Percentiles rank a stretch among this genome's conserved stretches.
phyloP scores from a whole-genome alignment of 2,329 filamentous ascomycete species.

The Nannizziopsis barbatae region DNA sequence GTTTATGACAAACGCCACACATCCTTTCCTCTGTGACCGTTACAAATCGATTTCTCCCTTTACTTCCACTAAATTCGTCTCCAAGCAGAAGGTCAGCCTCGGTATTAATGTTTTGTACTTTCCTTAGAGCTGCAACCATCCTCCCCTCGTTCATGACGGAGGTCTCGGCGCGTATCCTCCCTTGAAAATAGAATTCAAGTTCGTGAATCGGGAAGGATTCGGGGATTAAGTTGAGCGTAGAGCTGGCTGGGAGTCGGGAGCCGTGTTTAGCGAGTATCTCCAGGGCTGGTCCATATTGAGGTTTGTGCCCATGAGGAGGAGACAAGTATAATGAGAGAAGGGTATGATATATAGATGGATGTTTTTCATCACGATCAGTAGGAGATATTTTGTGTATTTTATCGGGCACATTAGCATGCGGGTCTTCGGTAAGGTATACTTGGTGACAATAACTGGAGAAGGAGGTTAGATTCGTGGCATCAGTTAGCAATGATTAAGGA shows the following conservation, averaged over 20 bases:
- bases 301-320: conserved; percentile 60
- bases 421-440: conserved; percentile 54
- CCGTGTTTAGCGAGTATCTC: conserved; percentile 85
- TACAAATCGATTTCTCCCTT: conserved; percentile 55
- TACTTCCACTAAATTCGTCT: conserved; percentile 48
- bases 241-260: conserved; percentile 75
- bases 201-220: conserved; percentile 64
- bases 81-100: conserved; percentile 66
- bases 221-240: conserved; percentile 77
- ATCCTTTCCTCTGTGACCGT: conserved; percentile 78
- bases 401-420: conserved; percentile 26
- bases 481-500: not conserved
- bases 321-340: conserved; percentile 81
- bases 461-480: conserved; percentile 24
- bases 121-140: conserved; percentile 64
- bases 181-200: conserved; percentile 82
- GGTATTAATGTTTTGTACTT: conserved; percentile 65
- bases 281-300: conserved; percentile 68
- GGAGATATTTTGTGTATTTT: conserved; percentile 30
- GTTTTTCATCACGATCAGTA: conserved; percentile 41
- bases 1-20: conserved; percentile 86
- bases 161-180: conserved; percentile 77
- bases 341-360: conserved; percentile 79
- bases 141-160: conserved; percentile 68
- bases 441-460: conserved; percentile 69